A percentile compares a stretch with the other conserved stretches of the same genome.
Evolutionary conservation across 192 early-diverging fungal species (phyloP).

Genomic region (Backusella luteola): DNA sequence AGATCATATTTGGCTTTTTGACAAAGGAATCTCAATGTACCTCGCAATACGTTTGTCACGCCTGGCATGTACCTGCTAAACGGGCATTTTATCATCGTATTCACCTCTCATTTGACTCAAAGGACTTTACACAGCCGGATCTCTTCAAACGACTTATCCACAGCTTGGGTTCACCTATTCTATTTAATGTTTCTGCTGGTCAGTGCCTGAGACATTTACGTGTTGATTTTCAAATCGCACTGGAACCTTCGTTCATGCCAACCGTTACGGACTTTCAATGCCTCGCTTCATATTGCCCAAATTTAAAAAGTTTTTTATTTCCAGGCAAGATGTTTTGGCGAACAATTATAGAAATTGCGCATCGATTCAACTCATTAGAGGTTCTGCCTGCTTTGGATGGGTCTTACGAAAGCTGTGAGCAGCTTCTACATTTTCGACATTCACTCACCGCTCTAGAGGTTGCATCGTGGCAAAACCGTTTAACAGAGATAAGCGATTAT

Average conservation of each 20-base stretch:
- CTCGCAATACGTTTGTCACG: background rate
- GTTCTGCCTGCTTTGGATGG: background rate
- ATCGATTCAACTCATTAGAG: background rate
- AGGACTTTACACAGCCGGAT: background rate
- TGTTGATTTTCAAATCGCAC: slow-evolving; percentile 1
- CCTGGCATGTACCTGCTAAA: background rate
- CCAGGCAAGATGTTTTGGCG: slow-evolving; percentile 4
- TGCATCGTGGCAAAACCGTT: background rate
- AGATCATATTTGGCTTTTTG: background rate
- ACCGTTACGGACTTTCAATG: background rate
- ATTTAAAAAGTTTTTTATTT: background rate
- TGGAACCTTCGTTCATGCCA: background rate
- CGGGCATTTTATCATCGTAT: background rate
- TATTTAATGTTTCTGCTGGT: background rate
- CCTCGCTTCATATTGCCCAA: background rate
- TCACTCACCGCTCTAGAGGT: background rate
- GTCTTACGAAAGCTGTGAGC: background rate
- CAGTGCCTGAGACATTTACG: background rate
- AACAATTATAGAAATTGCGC: background rate
- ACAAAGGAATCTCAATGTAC: background rate
- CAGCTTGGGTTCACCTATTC: background rate
- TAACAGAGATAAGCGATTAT: background rate
- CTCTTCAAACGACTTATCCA: background rate
- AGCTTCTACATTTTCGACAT: background rate
- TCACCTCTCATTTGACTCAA: background rate